A percentile compares a stretch with the other conserved stretches of the same genome.
phyloP scores from a whole-genome alignment of 495 filamentous ascomycete genomes.

The Penicillium psychrofluorescens region DNA sequence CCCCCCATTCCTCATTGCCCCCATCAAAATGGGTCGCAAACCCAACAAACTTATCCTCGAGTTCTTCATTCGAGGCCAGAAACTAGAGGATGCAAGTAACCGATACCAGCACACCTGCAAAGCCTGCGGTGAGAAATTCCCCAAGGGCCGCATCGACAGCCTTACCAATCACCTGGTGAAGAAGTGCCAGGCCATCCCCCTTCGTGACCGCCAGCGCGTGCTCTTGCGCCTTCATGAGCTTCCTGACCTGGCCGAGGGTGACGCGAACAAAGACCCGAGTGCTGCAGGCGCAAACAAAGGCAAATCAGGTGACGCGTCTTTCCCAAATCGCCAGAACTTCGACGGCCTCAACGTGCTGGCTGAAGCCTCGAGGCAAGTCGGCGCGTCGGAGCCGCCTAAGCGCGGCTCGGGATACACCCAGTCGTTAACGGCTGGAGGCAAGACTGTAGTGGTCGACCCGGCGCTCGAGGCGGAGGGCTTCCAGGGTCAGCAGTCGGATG shows the following conservation, averaged over 20 bases:
- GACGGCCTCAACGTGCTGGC: conserved; percentile 73
- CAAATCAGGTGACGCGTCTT: conserved; percentile 32
- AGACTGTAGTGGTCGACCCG: conserved; percentile 41
- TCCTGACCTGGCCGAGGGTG: conserved; percentile 30
- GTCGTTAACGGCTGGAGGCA: conserved; percentile 40
- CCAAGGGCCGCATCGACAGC: conserved; percentile 76
- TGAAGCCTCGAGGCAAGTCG: conserved; percentile 71
- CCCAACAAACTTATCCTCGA: conserved; percentile 76
- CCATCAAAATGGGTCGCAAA: conserved; percentile 61
- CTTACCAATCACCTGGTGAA: conserved; percentile 71
- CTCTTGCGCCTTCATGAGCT: conserved; percentile 50
- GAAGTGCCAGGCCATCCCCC: conserved; percentile 67
- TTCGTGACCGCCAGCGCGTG: conserved; percentile 59
- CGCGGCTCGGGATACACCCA: conserved; percentile 35
- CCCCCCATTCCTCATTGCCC: neutral
- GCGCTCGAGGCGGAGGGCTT: conserved; percentile 40
- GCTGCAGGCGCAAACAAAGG: conserved; percentile 27
- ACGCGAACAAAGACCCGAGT: conserved; percentile 30
- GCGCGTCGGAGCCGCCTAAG: conserved; percentile 38
- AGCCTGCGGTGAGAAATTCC: conserved; percentile 74
- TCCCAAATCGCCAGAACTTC: conserved; percentile 49
- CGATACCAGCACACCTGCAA: conserved; percentile 85
- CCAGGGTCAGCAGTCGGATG: conserved; percentile 24
- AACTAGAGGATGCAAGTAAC: conserved; percentile 78
- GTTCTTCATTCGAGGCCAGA: conserved; percentile 75